phyloP scores from a whole-genome alignment of 805 yeast species.

The Teunomyces pallodes region DNA sequence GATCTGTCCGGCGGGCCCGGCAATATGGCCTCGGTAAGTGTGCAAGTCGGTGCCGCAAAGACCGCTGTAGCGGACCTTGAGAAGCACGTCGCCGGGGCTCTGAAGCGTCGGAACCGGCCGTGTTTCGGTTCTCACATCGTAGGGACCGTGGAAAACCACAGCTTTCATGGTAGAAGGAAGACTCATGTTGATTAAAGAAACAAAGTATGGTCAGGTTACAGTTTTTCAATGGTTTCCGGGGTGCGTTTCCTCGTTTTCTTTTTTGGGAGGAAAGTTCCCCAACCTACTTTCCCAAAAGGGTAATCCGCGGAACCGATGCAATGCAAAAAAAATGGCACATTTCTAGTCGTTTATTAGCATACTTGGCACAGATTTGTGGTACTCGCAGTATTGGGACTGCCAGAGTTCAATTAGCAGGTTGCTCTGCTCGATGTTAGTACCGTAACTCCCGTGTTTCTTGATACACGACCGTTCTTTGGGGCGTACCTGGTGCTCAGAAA shows the following conservation, averaged over 20 bases:
- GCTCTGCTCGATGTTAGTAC: constrained; percentile 14
- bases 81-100: constrained; percentile 42
- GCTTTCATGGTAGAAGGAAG: constrained; percentile 43
- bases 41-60: constrained; percentile 58
- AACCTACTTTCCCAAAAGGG: background rate
- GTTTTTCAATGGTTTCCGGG: no score
- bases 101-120: constrained; percentile 40
- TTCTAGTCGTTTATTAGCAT: no score
- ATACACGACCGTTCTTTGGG: constrained; percentile 17
- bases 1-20: constrained; percentile 37
- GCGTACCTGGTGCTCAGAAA: constrained; percentile 12
- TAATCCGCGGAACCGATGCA: background rate
- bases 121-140: constrained; percentile 35
- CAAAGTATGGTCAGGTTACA: background rate
- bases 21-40: constrained; percentile 50
- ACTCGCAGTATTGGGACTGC: constrained; percentile 6
- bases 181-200: background rate
- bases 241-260: no score
- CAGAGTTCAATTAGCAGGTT: constrained; percentile 20
- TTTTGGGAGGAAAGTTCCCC: background rate
- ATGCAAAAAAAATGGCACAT: background rate
- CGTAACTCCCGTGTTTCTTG: constrained; percentile 7
- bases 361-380: background rate
- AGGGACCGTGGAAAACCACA: constrained; percentile 46
- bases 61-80: constrained; percentile 48